Evolutionary conservation across 1,284 basidiomycete genomes (phyloP).

Genomic region (Trametes hirsuta): DNA sequence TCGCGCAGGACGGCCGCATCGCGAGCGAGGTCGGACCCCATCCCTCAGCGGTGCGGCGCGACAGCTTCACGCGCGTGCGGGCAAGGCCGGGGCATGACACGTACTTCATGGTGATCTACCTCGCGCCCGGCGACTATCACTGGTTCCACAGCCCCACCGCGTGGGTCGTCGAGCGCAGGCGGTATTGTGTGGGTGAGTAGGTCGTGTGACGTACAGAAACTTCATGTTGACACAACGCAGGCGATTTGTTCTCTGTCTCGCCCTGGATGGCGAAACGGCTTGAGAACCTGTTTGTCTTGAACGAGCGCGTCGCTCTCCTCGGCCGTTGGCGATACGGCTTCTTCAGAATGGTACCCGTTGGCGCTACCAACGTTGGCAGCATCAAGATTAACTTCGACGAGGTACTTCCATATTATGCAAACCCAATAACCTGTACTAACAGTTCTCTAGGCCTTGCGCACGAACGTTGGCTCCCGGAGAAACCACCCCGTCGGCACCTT

Average conservation of each 20-base stretch:
- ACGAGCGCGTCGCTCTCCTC: constrained; percentile 96
- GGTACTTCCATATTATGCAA: constrained; percentile 42
- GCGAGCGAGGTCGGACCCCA: constrained; percentile 69
- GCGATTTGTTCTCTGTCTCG: constrained; percentile 95
- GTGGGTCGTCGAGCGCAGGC: constrained; percentile 95
- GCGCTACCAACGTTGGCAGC: constrained; percentile 97
- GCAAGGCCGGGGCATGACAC: constrained; percentile 78
- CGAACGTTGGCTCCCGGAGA: constrained; percentile 71
- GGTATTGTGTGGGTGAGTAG: constrained; percentile 87
- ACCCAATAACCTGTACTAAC: background rate
- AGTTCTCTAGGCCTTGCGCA: constrained; percentile 67
- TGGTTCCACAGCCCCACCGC: constrained; percentile 95
- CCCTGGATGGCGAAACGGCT: constrained; percentile 95
- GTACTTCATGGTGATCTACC: constrained; percentile 95
- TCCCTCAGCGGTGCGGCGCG: constrained; percentile 43
- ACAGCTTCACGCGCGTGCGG: constrained; percentile 46
- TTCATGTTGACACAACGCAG: constrained; percentile 36
- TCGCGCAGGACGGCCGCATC: constrained; percentile 69
- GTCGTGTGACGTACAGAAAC: background rate
- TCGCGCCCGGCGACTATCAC: constrained; percentile 98
- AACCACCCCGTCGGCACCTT: constrained; percentile 88
- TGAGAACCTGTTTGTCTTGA: constrained; percentile 94
- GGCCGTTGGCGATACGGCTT: constrained; percentile 96
- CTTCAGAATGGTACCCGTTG: constrained; percentile 97
- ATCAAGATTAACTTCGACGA: constrained; percentile 98